phyloP scores from a whole-genome alignment of 1,284 basidiomycete species.

The Moniliella sp. region DNA sequence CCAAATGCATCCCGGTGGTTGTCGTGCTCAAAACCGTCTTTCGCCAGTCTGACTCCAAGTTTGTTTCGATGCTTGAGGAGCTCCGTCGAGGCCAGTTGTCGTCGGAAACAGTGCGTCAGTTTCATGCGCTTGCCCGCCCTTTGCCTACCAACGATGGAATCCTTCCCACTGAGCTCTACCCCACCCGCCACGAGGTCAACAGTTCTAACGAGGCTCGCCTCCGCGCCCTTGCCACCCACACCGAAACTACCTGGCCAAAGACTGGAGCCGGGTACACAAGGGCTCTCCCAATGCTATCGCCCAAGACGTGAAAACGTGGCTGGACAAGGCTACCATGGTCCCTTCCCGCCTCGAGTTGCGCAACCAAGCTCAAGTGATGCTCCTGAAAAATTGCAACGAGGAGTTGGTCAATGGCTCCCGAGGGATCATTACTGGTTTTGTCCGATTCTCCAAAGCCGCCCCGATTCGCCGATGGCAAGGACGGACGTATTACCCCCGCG shows the following conservation, averaged over 20 bases:
- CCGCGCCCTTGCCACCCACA: conserved; percentile 2
- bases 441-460: no score
- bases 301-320: background rate
- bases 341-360: conserved; percentile 43
- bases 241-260: background rate
- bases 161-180: background rate
- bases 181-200: conserved; percentile 6
- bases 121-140: conserved; percentile 11
- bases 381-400: conserved; percentile 58
- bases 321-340: conserved; percentile 17
- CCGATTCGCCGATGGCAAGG: no score
- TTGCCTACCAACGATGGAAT: background rate
- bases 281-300: background rate
- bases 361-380: conserved; percentile 44
- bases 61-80: conserved; percentile 9
- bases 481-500: no score
- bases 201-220: conserved; percentile 14
- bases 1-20: conserved; percentile 50
- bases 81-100: conserved; percentile 16
- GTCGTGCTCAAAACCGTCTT: conserved; percentile 79
- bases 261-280: no score
- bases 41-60: conserved; percentile 41
- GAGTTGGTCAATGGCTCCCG: conserved; percentile 63
- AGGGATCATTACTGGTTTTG: conserved; percentile 53
- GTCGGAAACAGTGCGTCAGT: background rate